Percentiles rank a stretch among this genome's conserved stretches.
These are phyloP conservation scores for Fusarium tricinctum DNA, from an alignment of 2,329 filamentous ascomycete species.

Conservation along the genomic window DNA sequence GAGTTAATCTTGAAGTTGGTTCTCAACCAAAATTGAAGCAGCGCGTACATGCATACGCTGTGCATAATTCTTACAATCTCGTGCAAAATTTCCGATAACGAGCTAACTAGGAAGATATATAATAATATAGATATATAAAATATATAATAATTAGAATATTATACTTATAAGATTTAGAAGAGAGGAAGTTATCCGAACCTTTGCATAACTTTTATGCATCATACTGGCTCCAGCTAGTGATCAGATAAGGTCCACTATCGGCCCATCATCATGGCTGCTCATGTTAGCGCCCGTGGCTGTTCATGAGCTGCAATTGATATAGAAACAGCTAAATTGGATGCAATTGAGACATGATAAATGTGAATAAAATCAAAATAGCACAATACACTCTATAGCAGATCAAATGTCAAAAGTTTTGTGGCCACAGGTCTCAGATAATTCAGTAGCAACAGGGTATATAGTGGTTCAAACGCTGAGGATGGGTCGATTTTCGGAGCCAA, in stretches of 20 bases:
- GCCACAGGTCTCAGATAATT: slow-evolving; percentile 3
- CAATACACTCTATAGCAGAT: neutral
- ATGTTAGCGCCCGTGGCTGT: slow-evolving; percentile 28
- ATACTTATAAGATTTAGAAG: no score
- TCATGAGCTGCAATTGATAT: slow-evolving; percentile 13
- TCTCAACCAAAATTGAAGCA: slow-evolving; percentile 6
- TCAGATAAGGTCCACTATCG: slow-evolving; percentile 35
- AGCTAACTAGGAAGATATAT: no score
- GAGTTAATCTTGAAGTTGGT: neutral
- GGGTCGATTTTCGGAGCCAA: slow-evolving; percentile 50
- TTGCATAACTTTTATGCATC: slow-evolving; percentile 21
- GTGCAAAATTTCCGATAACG: no score
- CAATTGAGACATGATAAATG: slow-evolving; percentile 6
- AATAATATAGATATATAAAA: no score
- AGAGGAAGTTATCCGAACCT: no score
- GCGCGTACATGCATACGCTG: slow-evolving; percentile 23
- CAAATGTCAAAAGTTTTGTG: neutral
- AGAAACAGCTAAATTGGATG: neutral
- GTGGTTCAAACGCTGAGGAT: slow-evolving; percentile 32
- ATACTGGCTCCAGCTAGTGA: slow-evolving; percentile 15
- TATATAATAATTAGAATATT: no score
- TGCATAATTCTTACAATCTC: slow-evolving; percentile 10
- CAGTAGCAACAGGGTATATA: slow-evolving; percentile 18
- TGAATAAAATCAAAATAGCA: neutral
- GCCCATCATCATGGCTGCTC: slow-evolving; percentile 40